phyloP scores from a whole-genome alignment of 2,329 filamentous ascomycete species.

The Paecilomyces formosus region DNA sequence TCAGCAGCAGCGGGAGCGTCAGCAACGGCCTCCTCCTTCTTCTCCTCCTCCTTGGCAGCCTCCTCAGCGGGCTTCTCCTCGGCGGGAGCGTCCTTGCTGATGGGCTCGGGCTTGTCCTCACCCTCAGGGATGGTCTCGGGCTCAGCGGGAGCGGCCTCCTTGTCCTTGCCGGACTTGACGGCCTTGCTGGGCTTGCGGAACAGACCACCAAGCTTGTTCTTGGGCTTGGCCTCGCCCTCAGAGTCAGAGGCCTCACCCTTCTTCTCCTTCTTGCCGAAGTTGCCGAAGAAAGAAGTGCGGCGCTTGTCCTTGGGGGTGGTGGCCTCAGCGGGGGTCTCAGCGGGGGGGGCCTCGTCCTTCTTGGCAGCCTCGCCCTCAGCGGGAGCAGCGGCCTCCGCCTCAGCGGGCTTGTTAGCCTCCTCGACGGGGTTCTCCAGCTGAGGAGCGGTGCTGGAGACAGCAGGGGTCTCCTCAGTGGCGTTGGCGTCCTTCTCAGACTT shows the following conservation, averaged over 20 bases:
- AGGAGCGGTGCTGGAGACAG: slow-evolving; percentile 42
- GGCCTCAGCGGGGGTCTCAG: slow-evolving; percentile 23
- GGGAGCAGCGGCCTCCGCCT: slow-evolving; percentile 19
- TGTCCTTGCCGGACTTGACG: slow-evolving; percentile 33
- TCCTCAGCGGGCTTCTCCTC: slow-evolving; percentile 17
- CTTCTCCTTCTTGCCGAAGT: slow-evolving; percentile 47
- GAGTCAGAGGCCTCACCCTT: slow-evolving; percentile 43
- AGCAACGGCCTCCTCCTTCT: slow-evolving; percentile 12
- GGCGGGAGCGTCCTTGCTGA: slow-evolving; percentile 14
- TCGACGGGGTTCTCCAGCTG: slow-evolving; percentile 41
- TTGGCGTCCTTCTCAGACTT: slow-evolving; percentile 43
- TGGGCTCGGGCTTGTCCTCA: slow-evolving; percentile 22
- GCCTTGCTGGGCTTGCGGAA: slow-evolving; percentile 44
- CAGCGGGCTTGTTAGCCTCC: slow-evolving; percentile 30
- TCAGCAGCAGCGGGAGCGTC: slow-evolving; percentile 21
- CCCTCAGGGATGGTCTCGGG: slow-evolving; percentile 17
- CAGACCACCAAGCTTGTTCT: slow-evolving; percentile 40
- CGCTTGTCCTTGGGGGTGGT: slow-evolving; percentile 37
- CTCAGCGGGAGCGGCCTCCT: slow-evolving; percentile 22
- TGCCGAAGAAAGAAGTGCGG: slow-evolving; percentile 48
- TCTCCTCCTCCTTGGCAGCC: slow-evolving; percentile 17
- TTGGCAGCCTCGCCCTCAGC: slow-evolving; percentile 26
- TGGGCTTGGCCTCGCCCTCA: slow-evolving; percentile 39
- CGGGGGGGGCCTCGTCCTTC: slow-evolving; percentile 29
- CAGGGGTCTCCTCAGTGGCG: slow-evolving; percentile 36